Conservation (phyloP, 2,329 filamentous ascomycete species). For the Phialophora tarda region DNA sequence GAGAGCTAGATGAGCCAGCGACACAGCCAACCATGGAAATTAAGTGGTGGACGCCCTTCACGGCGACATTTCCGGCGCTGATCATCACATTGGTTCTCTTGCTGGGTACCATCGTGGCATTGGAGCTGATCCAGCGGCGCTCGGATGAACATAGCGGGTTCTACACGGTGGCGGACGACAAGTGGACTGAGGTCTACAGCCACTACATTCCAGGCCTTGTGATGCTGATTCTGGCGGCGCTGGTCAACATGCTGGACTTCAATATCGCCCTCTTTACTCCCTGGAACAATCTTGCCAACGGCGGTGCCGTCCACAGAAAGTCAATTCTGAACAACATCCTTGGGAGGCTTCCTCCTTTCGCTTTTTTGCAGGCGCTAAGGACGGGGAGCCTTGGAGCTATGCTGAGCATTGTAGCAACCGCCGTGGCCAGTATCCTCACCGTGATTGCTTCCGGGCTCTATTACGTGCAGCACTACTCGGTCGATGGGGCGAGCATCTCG, state of each 20-base stretch:
- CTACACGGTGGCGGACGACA: slow-evolving; percentile 34
- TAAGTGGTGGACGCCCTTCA: slow-evolving; percentile 38
- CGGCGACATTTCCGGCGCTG: slow-evolving; percentile 32
- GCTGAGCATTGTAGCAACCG: slow-evolving; percentile 38
- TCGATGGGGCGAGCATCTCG: slow-evolving; percentile 35
- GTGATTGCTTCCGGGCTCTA: slow-evolving; percentile 44
- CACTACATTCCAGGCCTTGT: slow-evolving; percentile 43
- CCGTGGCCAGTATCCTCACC: slow-evolving; percentile 38
- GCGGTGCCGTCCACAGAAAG: slow-evolving; percentile 31
- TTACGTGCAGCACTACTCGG: slow-evolving; percentile 39
- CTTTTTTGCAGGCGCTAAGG: slow-evolving; percentile 32
- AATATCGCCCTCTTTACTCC: slow-evolving; percentile 38
- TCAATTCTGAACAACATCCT: slow-evolving; percentile 37
- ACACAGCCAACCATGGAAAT: slow-evolving; percentile 24
- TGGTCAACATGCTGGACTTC: slow-evolving; percentile 40
- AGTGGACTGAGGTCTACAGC: slow-evolving; percentile 40
- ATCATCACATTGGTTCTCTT: slow-evolving; percentile 37
- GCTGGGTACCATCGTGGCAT: slow-evolving; percentile 34
- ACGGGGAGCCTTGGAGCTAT: slow-evolving; percentile 37
- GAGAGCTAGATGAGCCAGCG: slow-evolving; percentile 23
- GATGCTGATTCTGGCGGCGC: slow-evolving; percentile 35
- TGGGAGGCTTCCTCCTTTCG: slow-evolving; percentile 32
- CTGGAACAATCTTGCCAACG: slow-evolving; percentile 33
- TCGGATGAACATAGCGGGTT: slow-evolving; percentile 42
- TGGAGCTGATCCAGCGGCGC: slow-evolving; percentile 35